Evolutionary conservation across 305 asterid species (phyloP).

Genomic region (Fraxinus albicans): DNA sequence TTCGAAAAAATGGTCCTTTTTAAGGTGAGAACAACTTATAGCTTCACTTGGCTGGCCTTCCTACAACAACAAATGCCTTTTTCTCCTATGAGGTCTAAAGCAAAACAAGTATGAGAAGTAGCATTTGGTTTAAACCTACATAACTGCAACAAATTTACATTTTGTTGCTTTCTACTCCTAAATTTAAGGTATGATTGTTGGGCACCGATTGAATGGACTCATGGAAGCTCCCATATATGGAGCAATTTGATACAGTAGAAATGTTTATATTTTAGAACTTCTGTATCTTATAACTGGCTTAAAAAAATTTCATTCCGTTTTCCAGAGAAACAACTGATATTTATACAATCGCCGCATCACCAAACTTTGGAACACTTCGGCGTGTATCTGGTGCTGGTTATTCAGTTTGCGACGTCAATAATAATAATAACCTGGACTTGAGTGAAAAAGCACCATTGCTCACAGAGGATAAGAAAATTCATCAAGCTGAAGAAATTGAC

Average conservation of each 20-base stretch:
- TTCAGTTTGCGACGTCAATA: slow-evolving; percentile 18
- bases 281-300: slow-evolving; percentile 8
- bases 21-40: not conserved
- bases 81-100: not conserved
- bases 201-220: not conserved
- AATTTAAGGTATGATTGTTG: not conserved
- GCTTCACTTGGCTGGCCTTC: not conserved
- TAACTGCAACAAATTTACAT: not conserved
- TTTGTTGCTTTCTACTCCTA: not conserved
- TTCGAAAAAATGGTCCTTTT: not conserved
- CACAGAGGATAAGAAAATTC: slow-evolving; percentile 25
- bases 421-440: slow-evolving; percentile 22
- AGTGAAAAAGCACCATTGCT: slow-evolving; percentile 31
- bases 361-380: slow-evolving; percentile 39
- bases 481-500: slow-evolving; percentile 16
- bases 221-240: not conserved
- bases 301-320: slow-evolving; percentile 12
- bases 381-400: slow-evolving; percentile 30
- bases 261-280: not conserved
- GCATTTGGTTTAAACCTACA: not conserved
- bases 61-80: not conserved
- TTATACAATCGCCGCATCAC: slow-evolving; percentile 63
- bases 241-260: not conserved
- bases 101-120: not conserved
- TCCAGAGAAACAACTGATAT: slow-evolving; percentile 65